Base-by-base conservation (phyloP, 1,284 basidiomycete species). In the Cutaneotrichosporon cutaneum region DNA sequence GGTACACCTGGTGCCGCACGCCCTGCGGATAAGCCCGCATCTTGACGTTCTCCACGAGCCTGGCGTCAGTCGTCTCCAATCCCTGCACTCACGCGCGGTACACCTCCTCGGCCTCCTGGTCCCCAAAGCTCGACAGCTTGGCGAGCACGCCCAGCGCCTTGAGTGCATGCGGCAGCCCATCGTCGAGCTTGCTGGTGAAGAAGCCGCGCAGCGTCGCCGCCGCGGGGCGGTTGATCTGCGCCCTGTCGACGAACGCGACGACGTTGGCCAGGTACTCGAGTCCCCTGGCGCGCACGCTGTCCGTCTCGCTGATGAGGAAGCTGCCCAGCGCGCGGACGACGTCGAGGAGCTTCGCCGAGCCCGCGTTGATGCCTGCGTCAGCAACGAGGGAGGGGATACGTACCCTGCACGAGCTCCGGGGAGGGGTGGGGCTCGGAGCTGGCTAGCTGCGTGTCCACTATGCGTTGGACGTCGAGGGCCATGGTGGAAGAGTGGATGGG, bases 311-410 rank as follows among this genome's bases (percentile, higher is more conserved):
- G 0, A 90, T 94, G 30, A 99, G 83, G 71, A 89, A 92, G 68
- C 90, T 88, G 35, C 91, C 92, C 0, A 96, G 83, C 22, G 87
- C 86, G 71, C 90, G 91, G 16, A 98, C 92, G n/a, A 98, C 80
- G 61, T 88, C 84, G 3, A 96, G 82, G 7, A 97, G 81, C n/a
- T 86, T 84, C 27, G 84, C 78, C 18, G 81, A 76, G 32, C 86
- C 86, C 61, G 79, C 81, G 24, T 85, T 84, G 67, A 94, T 85
- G 70, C 86, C 92, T 93, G 77, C 26, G 56, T 47, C n/a, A 61
- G 54, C 39, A 8, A n/a, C 44, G 18, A n/a, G 18, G 39, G 18
- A 18, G 21, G 2, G 26, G 11, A 21, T 22, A 67, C 75, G 44
- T 35, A 79, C 77, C 68, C 7, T 66, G 51, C 4, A 78, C 65